Conservation (phyloP, 1,284 basidiomycete genomes). For the Ustilago bromivora region DNA sequence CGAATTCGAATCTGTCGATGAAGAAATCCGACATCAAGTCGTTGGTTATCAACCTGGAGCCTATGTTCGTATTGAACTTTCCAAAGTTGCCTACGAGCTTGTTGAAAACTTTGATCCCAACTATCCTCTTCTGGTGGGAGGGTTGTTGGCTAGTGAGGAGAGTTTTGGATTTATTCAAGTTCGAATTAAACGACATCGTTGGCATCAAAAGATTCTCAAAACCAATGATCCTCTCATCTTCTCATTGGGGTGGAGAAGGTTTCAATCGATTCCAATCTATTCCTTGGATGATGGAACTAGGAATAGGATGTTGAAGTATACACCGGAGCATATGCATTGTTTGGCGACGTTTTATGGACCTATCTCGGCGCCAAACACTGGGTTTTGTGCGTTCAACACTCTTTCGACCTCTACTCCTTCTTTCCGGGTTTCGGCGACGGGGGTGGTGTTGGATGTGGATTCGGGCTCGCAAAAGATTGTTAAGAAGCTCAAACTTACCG, state of each 20-base stretch:
- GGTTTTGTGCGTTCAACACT: slow-evolving; percentile 94
- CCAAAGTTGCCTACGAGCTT: slow-evolving; percentile 87
- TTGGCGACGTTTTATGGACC: slow-evolving; percentile 83
- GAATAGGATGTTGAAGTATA: slow-evolving; percentile 99
- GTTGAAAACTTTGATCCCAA: slow-evolving; percentile 91
- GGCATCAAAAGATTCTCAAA: slow-evolving; percentile 92
- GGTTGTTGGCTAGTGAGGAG: slow-evolving; percentile 90
- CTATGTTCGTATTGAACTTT: slow-evolving; percentile 93
- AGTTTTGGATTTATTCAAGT: slow-evolving; percentile 91
- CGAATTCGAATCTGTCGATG: slow-evolving; percentile 86
- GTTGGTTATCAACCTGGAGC: slow-evolving; percentile 91
- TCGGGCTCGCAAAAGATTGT: slow-evolving; percentile 82
- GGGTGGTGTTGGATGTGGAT: slow-evolving; percentile 93
- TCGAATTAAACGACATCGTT: slow-evolving; percentile 94
- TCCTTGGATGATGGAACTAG: slow-evolving; percentile 85
- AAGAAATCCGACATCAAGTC: slow-evolving; percentile 82
- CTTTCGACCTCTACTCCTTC: slow-evolving; percentile 77
- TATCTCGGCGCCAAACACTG: slow-evolving; percentile 77
- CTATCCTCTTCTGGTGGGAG: slow-evolving; percentile 92
- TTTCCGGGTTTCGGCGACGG: slow-evolving; percentile 92
- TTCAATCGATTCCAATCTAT: slow-evolving; percentile 94
- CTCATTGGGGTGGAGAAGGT: slow-evolving; percentile 94
- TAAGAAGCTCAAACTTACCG: slow-evolving; percentile 97
- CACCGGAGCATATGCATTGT: slow-evolving; percentile 99
- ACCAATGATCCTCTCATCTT: slow-evolving; percentile 97